These are phyloP conservation scores for Phytophthora melonis DNA, from an alignment of 352 stramenopile genomes.

Conservation along the genomic window DNA sequence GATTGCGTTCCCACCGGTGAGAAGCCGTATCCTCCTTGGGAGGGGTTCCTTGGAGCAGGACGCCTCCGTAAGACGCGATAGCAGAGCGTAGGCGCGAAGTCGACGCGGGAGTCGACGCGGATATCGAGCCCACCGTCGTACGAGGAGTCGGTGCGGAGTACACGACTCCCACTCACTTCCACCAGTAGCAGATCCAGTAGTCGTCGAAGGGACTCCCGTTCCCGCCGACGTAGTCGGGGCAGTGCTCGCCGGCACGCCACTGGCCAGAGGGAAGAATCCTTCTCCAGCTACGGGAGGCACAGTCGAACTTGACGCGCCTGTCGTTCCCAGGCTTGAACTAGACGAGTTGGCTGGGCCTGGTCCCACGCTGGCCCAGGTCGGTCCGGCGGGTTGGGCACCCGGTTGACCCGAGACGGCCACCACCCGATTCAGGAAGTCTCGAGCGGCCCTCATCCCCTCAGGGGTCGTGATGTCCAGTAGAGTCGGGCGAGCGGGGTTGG, in stretches of 20 bases:
- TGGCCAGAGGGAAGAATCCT: not conserved
- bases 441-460: not conserved
- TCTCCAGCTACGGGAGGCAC: not conserved
- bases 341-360: too few relatives aligned
- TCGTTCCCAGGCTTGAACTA: not conserved
- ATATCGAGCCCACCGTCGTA: not conserved
- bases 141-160: not conserved
- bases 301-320: too few relatives aligned
- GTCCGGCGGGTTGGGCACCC: not conserved
- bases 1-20: not conserved
- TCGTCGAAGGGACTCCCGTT: not conserved
- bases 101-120: not conserved
- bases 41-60: too few relatives aligned
- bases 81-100: too few relatives aligned
- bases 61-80: too few relatives aligned
- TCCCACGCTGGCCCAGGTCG: not conserved
- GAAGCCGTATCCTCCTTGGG: not conserved
- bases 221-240: not conserved
- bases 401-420: not conserved
- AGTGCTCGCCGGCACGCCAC: not conserved
- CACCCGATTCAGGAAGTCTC: not conserved
- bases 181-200: too few relatives aligned
- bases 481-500: too few relatives aligned
- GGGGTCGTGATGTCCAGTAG: too few relatives aligned
- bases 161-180: too few relatives aligned